A percentile compares a stretch with the other conserved stretches of the same genome.
Conservation (phyloP, 2,329 filamentous ascomycete genomes). For the Neofusicoccum sp. region DNA sequence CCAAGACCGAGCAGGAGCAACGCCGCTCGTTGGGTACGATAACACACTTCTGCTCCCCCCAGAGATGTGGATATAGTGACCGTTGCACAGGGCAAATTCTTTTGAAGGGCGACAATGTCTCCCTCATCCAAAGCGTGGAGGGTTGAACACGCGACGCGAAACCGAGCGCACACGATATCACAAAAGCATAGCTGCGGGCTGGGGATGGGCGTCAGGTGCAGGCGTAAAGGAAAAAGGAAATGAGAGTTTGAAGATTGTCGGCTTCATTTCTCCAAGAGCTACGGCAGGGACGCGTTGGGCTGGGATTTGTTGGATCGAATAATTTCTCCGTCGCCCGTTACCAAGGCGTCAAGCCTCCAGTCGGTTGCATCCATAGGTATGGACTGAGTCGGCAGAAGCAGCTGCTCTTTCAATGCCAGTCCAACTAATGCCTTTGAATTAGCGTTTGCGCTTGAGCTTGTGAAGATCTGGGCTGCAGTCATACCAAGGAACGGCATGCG, state of each 20-base stretch:
- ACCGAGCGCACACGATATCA: background rate
- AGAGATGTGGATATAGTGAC: background rate
- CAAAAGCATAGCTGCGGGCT: background rate
- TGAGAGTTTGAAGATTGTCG: background rate
- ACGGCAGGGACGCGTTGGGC: background rate
- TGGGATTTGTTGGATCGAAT: conserved; percentile 24
- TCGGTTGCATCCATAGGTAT: conserved; percentile 77
- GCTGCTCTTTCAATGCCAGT: conserved; percentile 81
- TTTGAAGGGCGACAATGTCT: conserved; percentile 85
- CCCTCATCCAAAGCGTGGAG: conserved; percentile 61
- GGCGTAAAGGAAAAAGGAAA: conserved; percentile 11
- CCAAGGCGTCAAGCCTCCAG: conserved; percentile 73
- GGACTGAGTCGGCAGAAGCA: conserved; percentile 63
- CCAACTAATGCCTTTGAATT: conserved; percentile 55
- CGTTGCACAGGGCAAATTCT: conserved; percentile 69
- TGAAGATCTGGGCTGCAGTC: background rate
- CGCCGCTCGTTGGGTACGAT: conserved; percentile 73
- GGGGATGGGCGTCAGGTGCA: conserved; percentile 4
- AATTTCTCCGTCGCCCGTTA: conserved; percentile 66
- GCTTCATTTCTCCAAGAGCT: conserved; percentile 5
- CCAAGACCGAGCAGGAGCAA: conserved; percentile 75
- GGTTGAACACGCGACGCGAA: background rate
- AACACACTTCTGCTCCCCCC: no score
- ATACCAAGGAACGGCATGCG: conserved; percentile 60
- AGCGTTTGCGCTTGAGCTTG: background rate